Evolutionary conservation across 2,329 filamentous ascomycete species (phyloP).

Genomic region (Drechslerella dactyloides): DNA sequence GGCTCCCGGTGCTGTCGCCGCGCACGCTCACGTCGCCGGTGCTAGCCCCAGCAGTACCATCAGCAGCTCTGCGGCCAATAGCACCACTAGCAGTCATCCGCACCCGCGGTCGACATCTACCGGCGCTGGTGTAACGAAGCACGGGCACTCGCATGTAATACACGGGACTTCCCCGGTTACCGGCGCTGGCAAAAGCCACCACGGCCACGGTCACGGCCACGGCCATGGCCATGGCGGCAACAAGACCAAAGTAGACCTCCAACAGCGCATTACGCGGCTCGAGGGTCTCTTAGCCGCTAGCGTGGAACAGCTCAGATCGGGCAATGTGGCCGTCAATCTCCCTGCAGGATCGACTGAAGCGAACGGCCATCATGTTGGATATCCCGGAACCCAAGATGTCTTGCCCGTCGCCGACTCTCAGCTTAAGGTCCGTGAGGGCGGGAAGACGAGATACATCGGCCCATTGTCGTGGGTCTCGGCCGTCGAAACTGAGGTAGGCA

Average conservation of each 20-base stretch:
- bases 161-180: conserved; percentile 24
- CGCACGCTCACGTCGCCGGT: conserved; percentile 6
- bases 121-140: conserved; percentile 48
- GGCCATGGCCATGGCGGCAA: conserved; percentile 21
- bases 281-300: conserved; percentile 48
- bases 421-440: conserved; percentile 38
- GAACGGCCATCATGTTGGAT: conserved; percentile 18
- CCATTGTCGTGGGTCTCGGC: conserved; percentile 48
- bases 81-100: conserved; percentile 38
- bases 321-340: conserved; percentile 40
- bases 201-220: conserved; percentile 28
- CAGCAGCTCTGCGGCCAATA: conserved; percentile 38
- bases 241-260: conserved; percentile 48
- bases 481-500: conserved; percentile 43
- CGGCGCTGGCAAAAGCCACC: conserved; percentile 31
- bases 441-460: conserved; percentile 42
- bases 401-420: conserved; percentile 44
- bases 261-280: conserved; percentile 47
- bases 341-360: conserved; percentile 20
- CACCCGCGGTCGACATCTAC: conserved; percentile 26
- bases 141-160: conserved; percentile 41
- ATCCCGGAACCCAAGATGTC: conserved; percentile 32
- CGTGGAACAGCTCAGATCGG: conserved; percentile 47
- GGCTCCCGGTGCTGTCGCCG: conserved; percentile 42
- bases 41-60: conserved; percentile 7